These are phyloP conservation scores for Zostera marina DNA, from an alignment of 116 monocot genomes.

Conservation along the genomic window DNA sequence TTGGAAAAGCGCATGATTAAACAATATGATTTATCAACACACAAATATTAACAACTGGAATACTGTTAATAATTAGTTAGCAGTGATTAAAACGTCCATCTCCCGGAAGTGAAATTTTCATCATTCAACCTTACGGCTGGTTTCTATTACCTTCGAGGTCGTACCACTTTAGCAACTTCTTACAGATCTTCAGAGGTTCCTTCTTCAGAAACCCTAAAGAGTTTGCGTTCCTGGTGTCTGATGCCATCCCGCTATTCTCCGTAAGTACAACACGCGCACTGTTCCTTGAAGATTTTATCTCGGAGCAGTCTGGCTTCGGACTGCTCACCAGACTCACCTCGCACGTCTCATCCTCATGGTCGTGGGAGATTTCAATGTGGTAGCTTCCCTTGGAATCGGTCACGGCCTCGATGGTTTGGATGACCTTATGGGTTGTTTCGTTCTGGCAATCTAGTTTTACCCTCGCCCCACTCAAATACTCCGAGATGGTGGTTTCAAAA, in stretches of 20 bases:
- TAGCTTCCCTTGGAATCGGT: constrained; percentile 23
- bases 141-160: constrained; percentile 6
- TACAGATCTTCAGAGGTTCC: constrained; percentile 27
- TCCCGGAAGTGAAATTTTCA: too few relatives aligned
- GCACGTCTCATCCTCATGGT: constrained; percentile 44
- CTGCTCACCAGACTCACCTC: constrained; percentile 45
- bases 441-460: constrained; percentile 24
- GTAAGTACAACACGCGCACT: constrained; percentile 28
- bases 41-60: too few relatives aligned
- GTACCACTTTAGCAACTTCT: constrained; percentile 19
- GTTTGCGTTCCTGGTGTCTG: constrained; percentile 32
- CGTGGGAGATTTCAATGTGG: constrained; percentile 11
- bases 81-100: too few relatives aligned
- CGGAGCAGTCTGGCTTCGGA: constrained; percentile 25
- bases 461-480: constrained; percentile 15
- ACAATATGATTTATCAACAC: too few relatives aligned
- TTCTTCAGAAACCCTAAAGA: constrained; percentile 43
- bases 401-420: constrained; percentile 10
- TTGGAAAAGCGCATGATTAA: too few relatives aligned
- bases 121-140: too few relatives aligned
- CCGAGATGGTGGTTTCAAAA: constrained; percentile 27
- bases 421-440: constrained; percentile 4
- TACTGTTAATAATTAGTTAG: too few relatives aligned
- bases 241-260: constrained; percentile 20
- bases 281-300: constrained; percentile 25